These are phyloP conservation scores for Penicillium rolfsii DNA, from an alignment of 2,329 filamentous ascomycete genomes.

Conservation along the genomic window DNA sequence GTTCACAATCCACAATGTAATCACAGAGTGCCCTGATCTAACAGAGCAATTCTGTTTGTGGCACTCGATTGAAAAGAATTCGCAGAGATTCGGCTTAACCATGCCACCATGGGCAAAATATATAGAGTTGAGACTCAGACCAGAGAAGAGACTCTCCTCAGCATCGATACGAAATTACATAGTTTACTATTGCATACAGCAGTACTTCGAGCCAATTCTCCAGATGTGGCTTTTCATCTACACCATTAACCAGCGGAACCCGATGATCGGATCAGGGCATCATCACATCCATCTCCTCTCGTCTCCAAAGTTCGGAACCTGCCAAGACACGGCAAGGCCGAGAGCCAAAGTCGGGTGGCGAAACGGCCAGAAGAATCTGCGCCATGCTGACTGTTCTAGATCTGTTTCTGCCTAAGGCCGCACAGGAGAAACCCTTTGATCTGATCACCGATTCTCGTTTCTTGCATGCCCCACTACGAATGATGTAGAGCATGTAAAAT, in stretches of 20 bases:
- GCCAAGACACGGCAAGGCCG: slow-evolving; percentile 1
- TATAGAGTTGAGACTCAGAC: not conserved
- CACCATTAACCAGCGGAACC: not conserved
- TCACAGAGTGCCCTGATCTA: too few relatives aligned
- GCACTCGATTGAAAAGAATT: not conserved
- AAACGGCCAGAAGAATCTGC: not conserved
- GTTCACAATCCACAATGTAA: too few relatives aligned
- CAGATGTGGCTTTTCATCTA: not conserved
- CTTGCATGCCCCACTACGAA: not conserved
- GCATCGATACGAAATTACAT: not conserved
- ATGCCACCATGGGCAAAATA: not conserved
- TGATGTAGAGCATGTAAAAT: not conserved
- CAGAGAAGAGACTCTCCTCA: too few relatives aligned
- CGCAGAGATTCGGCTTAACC: not conserved
- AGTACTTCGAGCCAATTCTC: not conserved
- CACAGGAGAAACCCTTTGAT: not conserved
- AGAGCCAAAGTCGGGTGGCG: slow-evolving; percentile 1
- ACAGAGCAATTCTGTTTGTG: too few relatives aligned
- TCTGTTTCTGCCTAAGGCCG: not conserved
- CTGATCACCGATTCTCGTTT: not conserved
- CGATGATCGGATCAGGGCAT: not conserved
- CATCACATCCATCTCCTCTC: not conserved
- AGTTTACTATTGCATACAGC: not conserved
- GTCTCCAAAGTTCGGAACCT: too few relatives aligned
- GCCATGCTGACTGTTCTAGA: not conserved